Conservation (phyloP, 257 asterid genomes). For the Penstemon davidsonii region DNA sequence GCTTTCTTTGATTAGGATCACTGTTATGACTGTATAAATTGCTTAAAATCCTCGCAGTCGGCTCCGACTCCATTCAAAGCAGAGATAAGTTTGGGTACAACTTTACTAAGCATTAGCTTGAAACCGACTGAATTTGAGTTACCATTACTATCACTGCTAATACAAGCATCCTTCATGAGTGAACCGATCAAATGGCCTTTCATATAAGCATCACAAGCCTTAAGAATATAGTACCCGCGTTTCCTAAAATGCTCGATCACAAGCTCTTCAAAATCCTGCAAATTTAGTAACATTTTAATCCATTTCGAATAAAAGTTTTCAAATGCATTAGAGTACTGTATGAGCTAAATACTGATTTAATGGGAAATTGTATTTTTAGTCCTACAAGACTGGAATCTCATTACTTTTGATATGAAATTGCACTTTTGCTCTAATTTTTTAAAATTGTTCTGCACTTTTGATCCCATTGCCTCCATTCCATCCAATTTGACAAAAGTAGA, state of each 20-base stretch:
- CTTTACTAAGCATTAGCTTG: slow-evolving; percentile 88
- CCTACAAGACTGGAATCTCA: too few relatives aligned
- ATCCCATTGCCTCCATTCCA: too few relatives aligned
- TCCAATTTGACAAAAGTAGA: too few relatives aligned
- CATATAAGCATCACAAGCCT: slow-evolving; percentile 94
- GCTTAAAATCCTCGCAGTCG: slow-evolving; percentile 47
- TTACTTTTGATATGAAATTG: too few relatives aligned
- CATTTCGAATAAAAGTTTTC: background rate
- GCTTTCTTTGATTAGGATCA: slow-evolving; percentile 15
- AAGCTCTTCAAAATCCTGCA: slow-evolving; percentile 86
- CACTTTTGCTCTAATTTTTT: too few relatives aligned
- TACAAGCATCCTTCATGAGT: slow-evolving; percentile 64
- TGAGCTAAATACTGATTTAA: background rate
- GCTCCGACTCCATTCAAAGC: slow-evolving; percentile 73
- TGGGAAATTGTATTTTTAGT: too few relatives aligned
- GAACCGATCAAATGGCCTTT: slow-evolving; percentile 90
- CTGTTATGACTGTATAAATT: slow-evolving; percentile 44
- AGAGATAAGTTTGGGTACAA: slow-evolving; percentile 66
- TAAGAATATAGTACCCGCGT: slow-evolving; percentile 83
- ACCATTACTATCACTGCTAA: slow-evolving; percentile 14
- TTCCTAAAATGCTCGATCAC: slow-evolving; percentile 72
- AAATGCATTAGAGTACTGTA: background rate
- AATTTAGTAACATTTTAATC: background rate
- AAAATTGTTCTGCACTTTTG: too few relatives aligned
- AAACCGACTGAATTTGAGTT: slow-evolving; percentile 87